Conservation (phyloP, 805 yeast species). For the Saccharomycopsis vini region DNA sequence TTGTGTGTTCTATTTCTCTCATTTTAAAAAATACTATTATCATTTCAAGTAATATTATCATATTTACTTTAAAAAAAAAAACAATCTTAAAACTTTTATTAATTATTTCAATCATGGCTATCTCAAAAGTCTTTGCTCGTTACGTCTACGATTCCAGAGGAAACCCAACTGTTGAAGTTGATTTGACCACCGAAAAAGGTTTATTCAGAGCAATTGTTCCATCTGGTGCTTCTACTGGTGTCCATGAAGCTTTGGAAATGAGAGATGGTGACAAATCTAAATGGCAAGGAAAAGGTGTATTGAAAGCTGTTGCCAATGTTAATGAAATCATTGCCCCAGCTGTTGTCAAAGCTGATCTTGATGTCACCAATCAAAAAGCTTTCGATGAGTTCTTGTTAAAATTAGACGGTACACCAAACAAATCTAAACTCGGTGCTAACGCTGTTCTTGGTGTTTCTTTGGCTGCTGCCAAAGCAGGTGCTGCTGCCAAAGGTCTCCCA, state of each 20-base stretch:
- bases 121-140: slow-evolving; percentile 84
- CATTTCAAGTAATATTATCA: too few species aligned
- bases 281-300: slow-evolving; percentile 99
- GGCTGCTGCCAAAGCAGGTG: slow-evolving; percentile 97
- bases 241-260: slow-evolving; percentile 96
- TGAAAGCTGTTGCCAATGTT: slow-evolving; percentile 94
- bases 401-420: slow-evolving; percentile 96
- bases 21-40: too few species aligned
- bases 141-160: slow-evolving; percentile 99
- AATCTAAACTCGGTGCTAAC: slow-evolving; percentile 96
- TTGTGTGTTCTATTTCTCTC: too few species aligned
- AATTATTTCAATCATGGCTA: slow-evolving; percentile 62
- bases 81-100: too few species aligned
- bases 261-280: slow-evolving; percentile 96
- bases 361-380: slow-evolving; percentile 78
- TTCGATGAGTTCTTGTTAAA: slow-evolving; percentile 77
- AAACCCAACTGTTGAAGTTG: slow-evolving; percentile 99
- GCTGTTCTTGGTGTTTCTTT: slow-evolving; percentile 97
- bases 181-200: slow-evolving; percentile 86
- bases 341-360: slow-evolving; percentile 66
- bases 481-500: slow-evolving; percentile 91
- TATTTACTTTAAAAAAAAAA: too few species aligned
- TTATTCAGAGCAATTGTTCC: slow-evolving; percentile 96
- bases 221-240: slow-evolving; percentile 99
- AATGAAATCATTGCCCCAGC: slow-evolving; percentile 95